A percentile compares a stretch with the other conserved stretches of the same genome.
Conservation (phyloP, 2,329 filamentous ascomycete species). For the Ophiostoma triangulosporum region DNA sequence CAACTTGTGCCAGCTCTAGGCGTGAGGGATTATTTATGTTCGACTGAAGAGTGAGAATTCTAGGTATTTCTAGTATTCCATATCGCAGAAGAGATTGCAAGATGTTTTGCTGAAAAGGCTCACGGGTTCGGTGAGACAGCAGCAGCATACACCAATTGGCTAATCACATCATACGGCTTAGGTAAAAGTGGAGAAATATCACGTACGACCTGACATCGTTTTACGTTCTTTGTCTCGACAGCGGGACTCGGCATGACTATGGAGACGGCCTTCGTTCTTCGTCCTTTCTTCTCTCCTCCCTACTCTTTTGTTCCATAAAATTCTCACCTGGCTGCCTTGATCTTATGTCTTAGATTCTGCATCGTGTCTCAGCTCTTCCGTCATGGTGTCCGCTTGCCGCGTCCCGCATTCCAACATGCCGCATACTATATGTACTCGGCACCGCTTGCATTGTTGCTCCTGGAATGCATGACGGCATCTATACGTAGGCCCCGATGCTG, state of each 20-base stretch:
- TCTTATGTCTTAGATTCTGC: too few species aligned
- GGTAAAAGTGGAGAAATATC: background rate
- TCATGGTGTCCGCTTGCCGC: too few species aligned
- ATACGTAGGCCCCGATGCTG: too few species aligned
- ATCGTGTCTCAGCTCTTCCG: too few species aligned
- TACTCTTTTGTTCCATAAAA: too few species aligned
- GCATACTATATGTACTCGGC: too few species aligned
- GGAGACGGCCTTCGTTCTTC: too few species aligned
- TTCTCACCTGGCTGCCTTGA: too few species aligned
- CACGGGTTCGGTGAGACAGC: background rate
- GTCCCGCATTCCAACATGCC: too few species aligned
- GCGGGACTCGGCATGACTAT: background rate
- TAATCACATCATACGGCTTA: background rate
- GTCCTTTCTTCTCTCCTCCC: background rate
- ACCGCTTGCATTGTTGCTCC: too few species aligned
- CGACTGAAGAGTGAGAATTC: too few species aligned
- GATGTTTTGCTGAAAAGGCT: background rate
- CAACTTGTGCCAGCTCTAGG: background rate
- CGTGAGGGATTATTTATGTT: background rate
- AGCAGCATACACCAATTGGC: background rate
- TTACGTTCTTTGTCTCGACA: background rate
- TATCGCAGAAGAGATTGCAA: background rate
- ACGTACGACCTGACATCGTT: background rate
- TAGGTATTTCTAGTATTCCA: background rate
- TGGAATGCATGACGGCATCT: too few species aligned